Base-by-base conservation (phyloP, 2,329 filamentous ascomycete species). In the Aspergillus thermomutatus region DNA sequence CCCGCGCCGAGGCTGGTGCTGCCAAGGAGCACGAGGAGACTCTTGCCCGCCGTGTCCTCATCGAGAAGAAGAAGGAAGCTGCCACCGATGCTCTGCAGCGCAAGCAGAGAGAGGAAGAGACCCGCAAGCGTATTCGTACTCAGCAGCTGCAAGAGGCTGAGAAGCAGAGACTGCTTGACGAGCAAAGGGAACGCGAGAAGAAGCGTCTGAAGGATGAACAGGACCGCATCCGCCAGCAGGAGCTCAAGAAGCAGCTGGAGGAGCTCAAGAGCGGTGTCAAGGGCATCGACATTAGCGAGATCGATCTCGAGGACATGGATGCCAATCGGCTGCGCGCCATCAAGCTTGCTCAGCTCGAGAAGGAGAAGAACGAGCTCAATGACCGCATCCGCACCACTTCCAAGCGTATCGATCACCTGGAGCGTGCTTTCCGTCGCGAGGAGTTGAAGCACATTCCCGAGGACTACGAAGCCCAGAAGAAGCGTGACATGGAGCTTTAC, bases 51-150 rank as follows among this genome's bases (percentile, higher is more conserved):
- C 93, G 95, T 74, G 89, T 92, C 4, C 77, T 96, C 64, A 99
- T 99, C 66, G 89, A 96, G 72, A 95, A 95, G 83, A 93, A 93
- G 79, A 97, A 97, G 82, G 92, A 97, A 72, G 90, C 91, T 63
- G 92, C 91, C n/a, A 90, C 91, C 10, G 92, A 93, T 74, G 85
- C 91, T 48, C 86, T 92, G 66, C 91, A 94, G 60, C 88, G 88
- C 73, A 91, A 90, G 74, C 92, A 97, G 74, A 92, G 92, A 71
- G 94, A 97, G 77, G 92, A 93, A 72, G 92, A 94, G 57, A 89
- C 88, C 63, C 88, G 89, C 76, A 96, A 94, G 80, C 87, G 89
- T 63, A 83, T 93, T 58, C 89, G 90, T 60, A 91, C 92, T 68
- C 90, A 95, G 75, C 89, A 95, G 68, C 82, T 95, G 37, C 90